phyloP scores from a whole-genome alignment of 192 early-diverging fungal species.

The Coemansia sp. region DNA sequence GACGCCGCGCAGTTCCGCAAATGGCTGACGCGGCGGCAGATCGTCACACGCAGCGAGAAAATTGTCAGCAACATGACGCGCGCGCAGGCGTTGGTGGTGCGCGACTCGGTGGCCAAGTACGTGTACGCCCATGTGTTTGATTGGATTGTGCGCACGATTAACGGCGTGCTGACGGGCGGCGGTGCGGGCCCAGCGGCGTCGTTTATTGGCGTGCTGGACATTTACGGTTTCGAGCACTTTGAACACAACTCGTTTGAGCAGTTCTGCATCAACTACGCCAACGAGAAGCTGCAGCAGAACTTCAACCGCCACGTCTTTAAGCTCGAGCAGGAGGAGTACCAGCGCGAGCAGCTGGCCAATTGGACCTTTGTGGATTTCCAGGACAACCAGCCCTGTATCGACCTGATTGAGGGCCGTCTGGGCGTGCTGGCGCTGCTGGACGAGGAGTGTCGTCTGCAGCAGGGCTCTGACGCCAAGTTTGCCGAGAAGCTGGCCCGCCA shows the following conservation, averaged over 20 bases:
- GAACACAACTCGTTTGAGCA: constrained; percentile 99
- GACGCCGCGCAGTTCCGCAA: constrained; percentile 80
- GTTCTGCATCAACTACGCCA: constrained; percentile 97
- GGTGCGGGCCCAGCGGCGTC: constrained; percentile 35
- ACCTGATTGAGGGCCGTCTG: constrained; percentile 94
- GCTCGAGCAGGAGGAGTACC: constrained; percentile 98
- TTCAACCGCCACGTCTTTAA: constrained; percentile 99
- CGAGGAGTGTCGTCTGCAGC: constrained; percentile 87
- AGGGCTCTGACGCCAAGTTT: constrained; percentile 81
- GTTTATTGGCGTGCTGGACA: constrained; percentile 99
- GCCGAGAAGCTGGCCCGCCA: constrained; percentile 88
- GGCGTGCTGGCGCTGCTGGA: constrained; percentile 95
- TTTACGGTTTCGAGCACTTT: constrained; percentile 99
- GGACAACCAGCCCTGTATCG: constrained; percentile 98
- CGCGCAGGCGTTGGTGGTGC: constrained; percentile 71
- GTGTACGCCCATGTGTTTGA: constrained; percentile 95
- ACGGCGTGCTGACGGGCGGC: constrained; percentile 64
- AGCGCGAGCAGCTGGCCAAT: constrained; percentile 85
- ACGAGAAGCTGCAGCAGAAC: constrained; percentile 98
- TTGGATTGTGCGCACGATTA: constrained; percentile 91
- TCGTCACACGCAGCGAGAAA: constrained; percentile 86
- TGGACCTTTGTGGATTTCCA: constrained; percentile 99
- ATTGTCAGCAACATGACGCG: constrained; percentile 78
- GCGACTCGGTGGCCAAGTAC: constrained; percentile 96
- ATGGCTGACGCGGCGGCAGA: constrained; percentile 95